Base-by-base conservation (phyloP, 306 rosid species). In the Cucumis hystrix region DNA sequence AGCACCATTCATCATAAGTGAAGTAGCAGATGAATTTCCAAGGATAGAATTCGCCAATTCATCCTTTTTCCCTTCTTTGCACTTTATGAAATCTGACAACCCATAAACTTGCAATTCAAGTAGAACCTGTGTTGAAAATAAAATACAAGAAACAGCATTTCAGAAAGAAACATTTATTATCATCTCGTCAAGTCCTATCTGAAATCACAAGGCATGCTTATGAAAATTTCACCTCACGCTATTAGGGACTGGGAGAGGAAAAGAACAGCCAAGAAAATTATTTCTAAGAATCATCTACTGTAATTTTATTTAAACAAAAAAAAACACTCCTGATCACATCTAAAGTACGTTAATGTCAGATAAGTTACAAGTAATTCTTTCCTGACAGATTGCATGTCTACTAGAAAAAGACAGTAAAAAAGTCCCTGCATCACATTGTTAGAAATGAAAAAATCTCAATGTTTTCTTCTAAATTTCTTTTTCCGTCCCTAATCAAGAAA, bases 81-180 rank as follows among this genome's bases (percentile, higher is more conserved):
- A 83, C 85, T 82, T 92, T 78, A 85, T 82, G 60, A 93, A 90
- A 84, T 95, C 98, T 83, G 97, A 92, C 89, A 95, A 82, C 87
- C 97, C 99, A 62, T 92, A 92, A 59, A 92, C 93, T 92, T 95
- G 99, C 85, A 95, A 89, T 78, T 92, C 97, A 81, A 95, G 82
- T 79, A 91, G 79, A 84, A 88, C 81, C 99, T 95, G 99, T 47
- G 71, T 18, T 72, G 25, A 82, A 71, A 66, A 77, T 72, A 73
- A 20, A 67, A 51, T 20, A 33, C 54, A 73, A 30, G 30, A 41
- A 67, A 35, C 35, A 80, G 45, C 51, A 79, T 67, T 43, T 78
- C 51, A 81, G 5, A 62, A 62, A 66, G 76, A 66, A 49, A 74
- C 60, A 82, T 86, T 18, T 59, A 21, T n/a, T 14, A 41, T 37